Percentiles rank a stretch among this genome's conserved stretches.
Evolutionary conservation across 306 rosid genomes (phyloP).

Genomic region (Gastrolobium villosum): DNA sequence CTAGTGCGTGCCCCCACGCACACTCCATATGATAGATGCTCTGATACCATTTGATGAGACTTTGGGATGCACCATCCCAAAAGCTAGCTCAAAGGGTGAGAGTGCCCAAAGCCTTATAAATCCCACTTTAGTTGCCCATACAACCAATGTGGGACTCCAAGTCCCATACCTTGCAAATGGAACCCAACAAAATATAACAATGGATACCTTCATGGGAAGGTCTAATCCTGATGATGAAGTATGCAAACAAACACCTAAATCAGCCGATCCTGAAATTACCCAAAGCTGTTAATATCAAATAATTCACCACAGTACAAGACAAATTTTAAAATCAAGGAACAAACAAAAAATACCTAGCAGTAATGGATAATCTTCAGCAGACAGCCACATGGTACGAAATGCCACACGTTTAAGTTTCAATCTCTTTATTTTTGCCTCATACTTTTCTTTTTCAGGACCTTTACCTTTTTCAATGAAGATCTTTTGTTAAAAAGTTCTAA

Average conservation of each 20-base stretch:
- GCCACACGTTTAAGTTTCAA: constrained; percentile 91
- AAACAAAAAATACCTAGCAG: constrained; percentile 75
- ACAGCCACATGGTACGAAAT: constrained; percentile 94
- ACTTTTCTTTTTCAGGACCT: constrained; percentile 91
- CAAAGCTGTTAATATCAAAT: constrained; percentile 37
- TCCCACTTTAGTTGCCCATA: too few species aligned
- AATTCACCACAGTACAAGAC: constrained; percentile 17
- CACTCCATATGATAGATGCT: too few species aligned
- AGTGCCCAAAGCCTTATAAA: too few species aligned
- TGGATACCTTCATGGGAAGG: constrained; percentile 97
- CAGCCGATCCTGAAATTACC: constrained; percentile 82
- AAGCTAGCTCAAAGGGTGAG: too few species aligned
- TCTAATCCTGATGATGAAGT: constrained; percentile 97
- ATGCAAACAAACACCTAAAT: constrained; percentile 94
- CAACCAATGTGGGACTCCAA: too few species aligned
- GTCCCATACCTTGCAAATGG: too few species aligned
- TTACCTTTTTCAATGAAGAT: constrained; percentile 68
- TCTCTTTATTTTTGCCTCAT: constrained; percentile 82
- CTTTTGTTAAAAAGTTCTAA: constrained; percentile 32
- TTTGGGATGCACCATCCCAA: too few species aligned
- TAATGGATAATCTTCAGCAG: constrained; percentile 96
- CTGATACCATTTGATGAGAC: too few species aligned
- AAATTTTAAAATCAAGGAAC: constrained; percentile 18
- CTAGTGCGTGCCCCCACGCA: too few species aligned
- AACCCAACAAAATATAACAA: too few species aligned